Evolutionary conservation across 257 asterid species (phyloP), one percentile per base, ranked within the genome.

Genomic region (Nicotiana otophora): DNA sequence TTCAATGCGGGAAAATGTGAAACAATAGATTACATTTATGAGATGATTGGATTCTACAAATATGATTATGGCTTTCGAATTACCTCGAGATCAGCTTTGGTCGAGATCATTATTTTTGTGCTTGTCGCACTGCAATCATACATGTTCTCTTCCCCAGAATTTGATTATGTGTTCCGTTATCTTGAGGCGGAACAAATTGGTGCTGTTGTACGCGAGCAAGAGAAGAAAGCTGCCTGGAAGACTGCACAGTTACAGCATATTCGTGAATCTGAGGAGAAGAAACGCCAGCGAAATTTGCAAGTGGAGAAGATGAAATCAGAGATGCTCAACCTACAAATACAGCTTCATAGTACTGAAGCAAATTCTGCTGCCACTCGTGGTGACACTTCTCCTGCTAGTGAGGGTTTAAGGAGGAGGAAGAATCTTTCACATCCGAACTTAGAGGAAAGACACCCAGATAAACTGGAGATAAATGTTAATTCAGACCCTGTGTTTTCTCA

Each of bases 251-350:
- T 96, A 84, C 94, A 92, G 90, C 97, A 91, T 83, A 92, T 94
- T 84, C 97, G 98, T 61, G 96, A 92, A 85, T 90, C 98, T 23
- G 98, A 94, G 82, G 99, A 91, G 91, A 90, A 92, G 87, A 93
- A 94, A 84, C 89, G 85, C 64, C 98, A 94, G 82, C 97, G 99
- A 28, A 94, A 96, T 86, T 83, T 87, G 84, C 99, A 96, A 89
- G 99, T 96, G 72, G 99, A 96, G 94, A 96, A 94, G 91, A 96
- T 96, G 98, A 96, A 96, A 87, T 91, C 99, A 30, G 99, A 96
- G 92, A 96, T 96, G 99, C 98, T 96, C 84, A 96, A 96, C 85
- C 84, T 96, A 87, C 98, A 94, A 87, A 90, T 83, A 83, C 98
- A 94, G 90, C 98, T 94, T 84, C 97, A 96, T 63, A 86, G 90